Base-by-base conservation (phyloP, 225 moss, liverwort and hornwort species). In the Physcomitrium patens region DNA sequence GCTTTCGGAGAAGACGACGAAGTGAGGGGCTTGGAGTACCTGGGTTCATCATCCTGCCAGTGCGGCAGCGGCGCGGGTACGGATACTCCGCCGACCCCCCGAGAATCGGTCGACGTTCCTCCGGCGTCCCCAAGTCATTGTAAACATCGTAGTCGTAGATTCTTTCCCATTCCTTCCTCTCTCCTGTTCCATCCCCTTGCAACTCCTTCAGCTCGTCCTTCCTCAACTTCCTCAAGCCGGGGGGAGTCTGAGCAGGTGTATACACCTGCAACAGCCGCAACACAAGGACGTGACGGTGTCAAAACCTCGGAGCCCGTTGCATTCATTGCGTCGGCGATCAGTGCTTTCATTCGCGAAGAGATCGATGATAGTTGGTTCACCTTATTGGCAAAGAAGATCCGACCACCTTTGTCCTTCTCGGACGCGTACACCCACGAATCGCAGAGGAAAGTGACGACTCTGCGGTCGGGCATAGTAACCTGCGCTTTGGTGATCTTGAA, bases 21-120 rank as follows among this genome's bases (percentile, higher is more conserved):
- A 37, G 31, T 37, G 31, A 1, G 31, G 48, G 11, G 12, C 11
- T 49, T 15, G 27, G 2, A 23, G 54, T 85, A 83, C 65, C 87
- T 51, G 59, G 63, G 73, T 60, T 85, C 75, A 82, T 3, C 46
- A 66, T 76, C 26, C 96, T 78, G 56, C 94, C 94, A 63, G 92
- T 96, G 63, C 96, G 91, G 73, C 84, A 91, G 47, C 96, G 90
- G 47, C 96, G 94, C 20, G 96, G 96, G 65, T 94, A 92, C 17
- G 89, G 92, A 10, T 66, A 69, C 13, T 84, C 67, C 13, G 67
- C 42, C 19, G 81, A 86, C 22, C 91, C 92, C 52, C 96, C 94
- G 23, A 94, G 82, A 68, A 51, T 67, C 0, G 83, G 92, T 76
- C 96, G 42, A 14, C 58, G 51, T 7, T 78, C 59, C 7, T 87